Evolutionary conservation across 2,329 filamentous ascomycete species (phyloP), one percentile per base, ranked within the genome.

Genomic region (Pyrenophora graminea): DNA sequence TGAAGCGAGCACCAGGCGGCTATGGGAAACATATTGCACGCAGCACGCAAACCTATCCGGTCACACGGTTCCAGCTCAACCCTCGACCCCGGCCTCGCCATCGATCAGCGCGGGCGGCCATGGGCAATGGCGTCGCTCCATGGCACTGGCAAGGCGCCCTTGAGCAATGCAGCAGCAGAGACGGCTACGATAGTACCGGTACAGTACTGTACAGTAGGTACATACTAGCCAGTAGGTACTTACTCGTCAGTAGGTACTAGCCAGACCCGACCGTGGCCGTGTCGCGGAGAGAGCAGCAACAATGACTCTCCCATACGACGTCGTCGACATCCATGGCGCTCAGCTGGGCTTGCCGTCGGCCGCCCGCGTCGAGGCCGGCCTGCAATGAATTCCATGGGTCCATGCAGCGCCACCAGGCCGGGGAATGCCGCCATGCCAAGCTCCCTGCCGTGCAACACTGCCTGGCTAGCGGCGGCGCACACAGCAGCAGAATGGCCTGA

Each of bases 401-500:
- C 27, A 30, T 30, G 27, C 10, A 30, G 27, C 27, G 27, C 27
- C 27, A 36, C 2, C n/a, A 36, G 23, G 38, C 44, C 44, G 39
- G 39, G 44, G 39, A 30, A 39, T 25, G 18, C 45, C 45, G 44
- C 27, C 27, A 33, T 19, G 19, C 12, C 15, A 32, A 21, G 31
- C 15, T 25, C 30, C 15, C 32, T 46, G 55, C 43, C 43, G 43
- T 61, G 53, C 55, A 27, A 61, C 55, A 34, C 34, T 39, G 45
- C 48, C 48, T 43, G 43, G 27, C 36, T 44, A 30, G 27, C 10
- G 47, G 23, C 38, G 37, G 45, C 40, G 50, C 52, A 56, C 56
- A 48, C 30, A 39, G 43, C 45, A 56, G 52, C 49, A 42, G 50
- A 44, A 61, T 58, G 58, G 55, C 43, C 49, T 61, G 58, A 61